phyloP scores from a whole-genome alignment of 371 early-diverging fungal species.

The Mucor velutinosus region DNA sequence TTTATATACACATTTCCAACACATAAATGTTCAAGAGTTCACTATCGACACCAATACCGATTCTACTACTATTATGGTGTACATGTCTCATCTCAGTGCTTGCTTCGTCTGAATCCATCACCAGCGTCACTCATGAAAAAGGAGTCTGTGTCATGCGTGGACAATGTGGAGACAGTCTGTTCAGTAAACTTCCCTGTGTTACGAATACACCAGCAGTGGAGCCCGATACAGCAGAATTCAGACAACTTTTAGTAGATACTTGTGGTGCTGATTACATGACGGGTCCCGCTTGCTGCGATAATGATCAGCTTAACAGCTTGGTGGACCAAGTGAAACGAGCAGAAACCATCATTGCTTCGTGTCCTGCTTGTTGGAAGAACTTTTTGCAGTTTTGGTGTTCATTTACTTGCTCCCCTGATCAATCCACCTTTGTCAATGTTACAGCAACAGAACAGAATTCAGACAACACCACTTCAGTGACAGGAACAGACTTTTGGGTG shows the following conservation, averaged over 20 bases:
- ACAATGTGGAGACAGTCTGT: conserved; percentile 48
- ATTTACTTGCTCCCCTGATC: conserved; percentile 74
- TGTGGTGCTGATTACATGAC: conserved; percentile 62
- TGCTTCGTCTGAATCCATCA: conserved; percentile 9
- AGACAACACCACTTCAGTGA: conserved; percentile 36
- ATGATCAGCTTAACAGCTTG: conserved; percentile 57
- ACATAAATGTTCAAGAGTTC: neutral
- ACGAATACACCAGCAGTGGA: conserved; percentile 52
- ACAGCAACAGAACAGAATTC: conserved; percentile 37
- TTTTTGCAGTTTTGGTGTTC: conserved; percentile 73
- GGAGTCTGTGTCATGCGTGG: conserved; percentile 70
- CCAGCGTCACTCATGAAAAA: conserved; percentile 41
- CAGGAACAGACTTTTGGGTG: conserved; percentile 62
- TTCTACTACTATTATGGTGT: conserved; percentile 6
- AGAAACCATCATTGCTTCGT: conserved; percentile 61
- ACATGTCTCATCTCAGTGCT: neutral
- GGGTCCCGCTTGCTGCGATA: conserved; percentile 66
- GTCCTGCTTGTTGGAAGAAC: conserved; percentile 82
- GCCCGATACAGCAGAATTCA: conserved; percentile 48
- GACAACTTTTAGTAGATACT: conserved; percentile 52
- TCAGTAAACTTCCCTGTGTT: conserved; percentile 51
- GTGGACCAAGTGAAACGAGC: conserved; percentile 58
- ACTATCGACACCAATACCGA: neutral
- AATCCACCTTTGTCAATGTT: conserved; percentile 73
- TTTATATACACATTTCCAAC: neutral